Base-by-base conservation (phyloP, 352 stramenopile species). In the Phytophthora macrochlamydospora region DNA sequence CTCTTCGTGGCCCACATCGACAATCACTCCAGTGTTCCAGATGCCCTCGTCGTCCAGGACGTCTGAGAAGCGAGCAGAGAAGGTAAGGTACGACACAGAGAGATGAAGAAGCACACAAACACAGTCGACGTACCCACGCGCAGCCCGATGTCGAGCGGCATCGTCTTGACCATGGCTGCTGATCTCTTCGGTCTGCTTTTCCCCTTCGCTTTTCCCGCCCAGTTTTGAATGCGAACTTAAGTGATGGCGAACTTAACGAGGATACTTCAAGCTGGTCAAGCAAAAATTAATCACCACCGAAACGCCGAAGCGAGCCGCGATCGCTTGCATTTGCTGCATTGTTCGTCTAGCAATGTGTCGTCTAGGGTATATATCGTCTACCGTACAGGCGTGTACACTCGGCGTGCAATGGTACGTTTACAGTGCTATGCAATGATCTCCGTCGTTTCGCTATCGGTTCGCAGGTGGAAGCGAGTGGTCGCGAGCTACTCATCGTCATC, bases 41-140 rank as follows among this genome's bases (percentile, higher is more conserved):
- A 92, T 94, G 32, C 86, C 86, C 51, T 94, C 86, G 45, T 89
- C 87, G 61, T 94, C 86, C 61, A 94, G 69, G 52, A 92, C 78
- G 59, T 94, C 86, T 92, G 51, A 35, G 40, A 40, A 37, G 6
- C 60, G 29, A 59, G 38, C 28, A 48, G 33, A 35, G 43, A 55
- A 12, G 24, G 33, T 67, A 28, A 65, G 0, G 32, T 35, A 24
- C 18, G 18, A 24, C 18, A 24, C 18, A 24, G 18, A 9, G 30
- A 50, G 11, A 45, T 28, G 44, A 43, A 30, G 31, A 31, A 6
- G n/a, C n/a, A 13, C 18, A 45, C 13, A 14, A 18, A n/a, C n/a
- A 3, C 18, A 29, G 38, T 37, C 6, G 31, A 83, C 82, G 67
- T 53, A 93, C 84, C 84, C 37, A 93, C 78, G 9, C 84, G 84